These are phyloP conservation scores for Nakazawaea sp. DNA, from an alignment of 805 yeast species.

Conservation along the genomic window DNA sequence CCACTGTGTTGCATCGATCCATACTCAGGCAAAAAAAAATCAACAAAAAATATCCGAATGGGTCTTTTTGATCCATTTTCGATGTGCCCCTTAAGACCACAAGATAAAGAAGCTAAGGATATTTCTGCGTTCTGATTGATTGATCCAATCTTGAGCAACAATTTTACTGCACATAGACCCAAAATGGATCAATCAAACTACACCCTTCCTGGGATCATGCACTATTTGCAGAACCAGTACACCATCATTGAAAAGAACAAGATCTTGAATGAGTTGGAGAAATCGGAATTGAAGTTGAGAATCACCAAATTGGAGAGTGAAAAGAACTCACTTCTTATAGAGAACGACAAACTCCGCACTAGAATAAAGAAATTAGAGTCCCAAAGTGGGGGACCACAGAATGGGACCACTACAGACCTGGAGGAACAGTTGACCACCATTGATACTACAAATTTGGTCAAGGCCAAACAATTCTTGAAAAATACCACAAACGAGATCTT, in stretches of 20 bases:
- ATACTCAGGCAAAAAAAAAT: too few species aligned
- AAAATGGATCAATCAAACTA: constrained; percentile 18
- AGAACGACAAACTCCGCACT: constrained; percentile 23
- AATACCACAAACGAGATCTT: constrained; percentile 29
- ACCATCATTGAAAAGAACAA: constrained; percentile 37
- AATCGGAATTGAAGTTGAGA: constrained; percentile 42
- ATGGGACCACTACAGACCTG: constrained; percentile 2
- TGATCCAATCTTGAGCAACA: too few species aligned
- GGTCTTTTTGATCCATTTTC: too few species aligned
- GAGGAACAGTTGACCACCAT: constrained; percentile 7
- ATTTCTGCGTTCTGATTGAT: too few species aligned
- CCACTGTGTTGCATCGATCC: too few species aligned
- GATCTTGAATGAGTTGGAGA: constrained; percentile 46
- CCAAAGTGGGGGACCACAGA: neutral
- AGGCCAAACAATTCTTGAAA: constrained; percentile 26
- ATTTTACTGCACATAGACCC: too few species aligned
- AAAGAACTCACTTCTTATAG: constrained; percentile 33
- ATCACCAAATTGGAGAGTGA: constrained; percentile 48
- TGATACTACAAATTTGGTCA: constrained; percentile 14
- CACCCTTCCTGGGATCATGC: constrained; percentile 54
- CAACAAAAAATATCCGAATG: too few species aligned
- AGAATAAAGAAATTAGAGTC: neutral
- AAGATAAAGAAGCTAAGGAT: too few species aligned
- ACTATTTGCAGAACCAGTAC: constrained; percentile 52
- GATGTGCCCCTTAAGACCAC: too few species aligned